Evolutionary conservation across 176 grass and related monocot species (phyloP), one percentile per base, ranked within the genome.

Genomic region (Oryza officinalis): DNA sequence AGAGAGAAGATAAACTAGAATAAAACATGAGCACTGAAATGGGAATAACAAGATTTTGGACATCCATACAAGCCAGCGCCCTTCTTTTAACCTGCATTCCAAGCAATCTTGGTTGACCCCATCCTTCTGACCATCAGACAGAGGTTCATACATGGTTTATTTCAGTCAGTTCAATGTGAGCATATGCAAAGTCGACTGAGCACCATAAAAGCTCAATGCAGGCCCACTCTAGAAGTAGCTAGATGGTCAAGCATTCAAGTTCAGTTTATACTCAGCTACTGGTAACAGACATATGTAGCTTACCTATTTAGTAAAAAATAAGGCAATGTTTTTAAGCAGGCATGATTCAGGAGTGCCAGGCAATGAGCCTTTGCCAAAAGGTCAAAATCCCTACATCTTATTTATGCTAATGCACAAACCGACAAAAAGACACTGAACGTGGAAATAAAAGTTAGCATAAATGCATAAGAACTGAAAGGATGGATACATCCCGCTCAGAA

Each of bases 401-500:
- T 32, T 80, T 25, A 57, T 46, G 46, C 9, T 75, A 74, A 28
- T 35, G 9, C 31, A 11, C 6, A 63, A 80, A 43, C 63, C 75
- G 37, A 13, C 2, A 17, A 45, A 13, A 79, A 18, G 17, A 40
- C 18, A 61, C 4, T 28, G 4, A 84, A 83, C 35, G 69, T 80
- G 69, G 12, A 28, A 38, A 85, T 0, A 25, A 35, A 69, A 22
- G 13, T 3, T 12, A 38, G 15, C 5, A 65, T 27, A 79, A 67
- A 28, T 40, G 27, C 25, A 85, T 13, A 3, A 61, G 35, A 31
- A 77, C 10, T 15, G 2, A 80, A 0, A 23, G 68, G 31, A 63
- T 27, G 23, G 71, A 76, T 93, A 97, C 95, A 92, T 97, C 95
- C 95, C 95, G 94, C 80, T 97, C 95, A 69, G 88, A 71, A 30